These are phyloP conservation scores for Olyra latifolia DNA, from an alignment of 176 grass and related monocot species.

Conservation along the genomic window DNA sequence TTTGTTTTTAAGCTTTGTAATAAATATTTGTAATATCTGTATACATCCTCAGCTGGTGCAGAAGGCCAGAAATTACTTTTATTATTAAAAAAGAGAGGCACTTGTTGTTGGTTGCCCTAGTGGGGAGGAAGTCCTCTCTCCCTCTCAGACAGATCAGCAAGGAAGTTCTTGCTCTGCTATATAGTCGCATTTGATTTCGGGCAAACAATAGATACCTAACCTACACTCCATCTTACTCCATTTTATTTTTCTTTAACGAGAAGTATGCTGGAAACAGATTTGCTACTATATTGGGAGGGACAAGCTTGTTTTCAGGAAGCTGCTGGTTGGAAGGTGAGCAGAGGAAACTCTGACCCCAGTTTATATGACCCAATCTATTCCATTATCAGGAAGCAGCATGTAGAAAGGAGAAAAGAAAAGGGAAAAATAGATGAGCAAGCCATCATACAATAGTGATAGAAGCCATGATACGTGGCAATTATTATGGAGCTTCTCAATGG, in stretches of 20 bases:
- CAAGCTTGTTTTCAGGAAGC: slow-evolving; percentile 34
- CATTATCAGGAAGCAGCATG: background rate
- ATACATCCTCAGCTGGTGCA: too few species aligned
- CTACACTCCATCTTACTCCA: background rate
- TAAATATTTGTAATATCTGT: too few species aligned
- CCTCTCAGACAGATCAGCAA: too few species aligned
- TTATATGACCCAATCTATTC: background rate
- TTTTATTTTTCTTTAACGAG: slow-evolving; percentile 17
- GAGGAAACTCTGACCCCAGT: background rate
- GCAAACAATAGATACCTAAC: slow-evolving; percentile 13
- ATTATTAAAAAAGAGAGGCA: too few species aligned
- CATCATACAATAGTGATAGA: slow-evolving; percentile 8
- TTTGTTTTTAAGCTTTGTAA: too few species aligned
- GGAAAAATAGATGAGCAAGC: background rate
- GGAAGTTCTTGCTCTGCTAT: background rate
- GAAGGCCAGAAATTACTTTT: too few species aligned
- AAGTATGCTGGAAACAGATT: slow-evolving; percentile 12
- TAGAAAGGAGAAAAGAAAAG: background rate
- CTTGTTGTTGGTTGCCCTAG: slow-evolving; percentile 12
- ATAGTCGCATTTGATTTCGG: background rate
- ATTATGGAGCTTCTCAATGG: background rate
- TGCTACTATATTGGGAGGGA: background rate
- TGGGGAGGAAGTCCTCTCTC: background rate
- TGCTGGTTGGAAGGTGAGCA: slow-evolving; percentile 43
- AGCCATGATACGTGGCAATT: slow-evolving; percentile 29